These are phyloP conservation scores for Delitschia confertaspora DNA, from an alignment of 495 filamentous ascomycete genomes.

Conservation along the genomic window DNA sequence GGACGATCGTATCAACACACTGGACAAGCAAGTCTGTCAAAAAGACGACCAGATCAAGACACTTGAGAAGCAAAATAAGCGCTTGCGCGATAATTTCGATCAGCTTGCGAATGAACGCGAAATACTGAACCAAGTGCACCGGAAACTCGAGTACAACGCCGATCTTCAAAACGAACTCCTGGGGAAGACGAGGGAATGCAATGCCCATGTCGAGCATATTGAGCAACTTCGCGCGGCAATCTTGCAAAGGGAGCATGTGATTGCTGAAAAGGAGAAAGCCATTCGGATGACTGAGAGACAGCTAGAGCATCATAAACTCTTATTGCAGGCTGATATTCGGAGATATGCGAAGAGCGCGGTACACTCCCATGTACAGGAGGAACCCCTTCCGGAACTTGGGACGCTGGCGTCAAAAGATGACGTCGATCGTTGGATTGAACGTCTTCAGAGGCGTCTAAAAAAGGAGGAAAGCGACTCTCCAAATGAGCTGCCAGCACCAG, in stretches of 20 bases:
- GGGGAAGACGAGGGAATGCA: slow-evolving; percentile 10
- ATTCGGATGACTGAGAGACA: slow-evolving; percentile 20
- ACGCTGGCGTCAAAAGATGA: slow-evolving; percentile 24
- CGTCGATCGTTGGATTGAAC: slow-evolving; percentile 23
- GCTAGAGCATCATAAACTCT: slow-evolving; percentile 21
- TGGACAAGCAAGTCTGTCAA: slow-evolving; percentile 8
- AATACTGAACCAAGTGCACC: no score
- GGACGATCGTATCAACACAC: slow-evolving; percentile 4
- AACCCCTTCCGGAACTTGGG: slow-evolving; percentile 15
- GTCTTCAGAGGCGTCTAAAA: slow-evolving; percentile 21
- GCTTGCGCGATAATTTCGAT: neutral
- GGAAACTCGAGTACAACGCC: slow-evolving; percentile 6
- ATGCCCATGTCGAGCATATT: slow-evolving; percentile 21
- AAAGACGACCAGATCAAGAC: neutral
- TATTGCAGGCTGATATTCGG: slow-evolving; percentile 20
- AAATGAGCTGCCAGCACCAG: neutral
- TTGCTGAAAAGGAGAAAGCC: slow-evolving; percentile 17
- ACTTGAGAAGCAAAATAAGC: slow-evolving; percentile 3
- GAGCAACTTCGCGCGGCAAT: slow-evolving; percentile 16
- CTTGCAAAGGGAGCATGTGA: slow-evolving; percentile 15
- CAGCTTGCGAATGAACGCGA: slow-evolving; percentile 5
- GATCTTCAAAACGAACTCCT: slow-evolving; percentile 19
- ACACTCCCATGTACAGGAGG: slow-evolving; percentile 1
- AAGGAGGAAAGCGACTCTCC: no score
- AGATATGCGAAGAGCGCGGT: slow-evolving; percentile 13